Conservation (phyloP, 139 green algal genomes). For the Deuterostichococcus epilithicus region DNA sequence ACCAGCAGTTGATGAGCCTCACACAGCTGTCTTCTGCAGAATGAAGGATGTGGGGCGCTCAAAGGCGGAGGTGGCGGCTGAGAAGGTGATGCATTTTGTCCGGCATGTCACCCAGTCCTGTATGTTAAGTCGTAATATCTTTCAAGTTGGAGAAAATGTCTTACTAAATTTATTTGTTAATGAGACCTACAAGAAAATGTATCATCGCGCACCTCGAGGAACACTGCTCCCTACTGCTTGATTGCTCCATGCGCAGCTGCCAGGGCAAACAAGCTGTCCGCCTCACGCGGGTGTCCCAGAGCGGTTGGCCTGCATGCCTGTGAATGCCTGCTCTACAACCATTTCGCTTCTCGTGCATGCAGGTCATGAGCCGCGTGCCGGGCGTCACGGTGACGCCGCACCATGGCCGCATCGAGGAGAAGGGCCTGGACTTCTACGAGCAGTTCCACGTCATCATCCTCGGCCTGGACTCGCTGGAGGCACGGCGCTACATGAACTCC, state of each 20-base stretch:
- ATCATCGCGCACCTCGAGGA: too few species aligned
- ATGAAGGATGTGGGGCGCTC: slow-evolving; percentile 88
- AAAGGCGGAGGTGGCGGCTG: slow-evolving; percentile 90
- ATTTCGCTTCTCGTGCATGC: not conserved
- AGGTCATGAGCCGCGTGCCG: slow-evolving; percentile 75
- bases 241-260: too few species aligned
- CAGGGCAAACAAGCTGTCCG: too few species aligned
- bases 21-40: slow-evolving; percentile 33
- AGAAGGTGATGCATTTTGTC: too few species aligned
- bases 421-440: slow-evolving; percentile 84
- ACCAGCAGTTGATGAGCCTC: not conserved
- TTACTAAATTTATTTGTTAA: too few species aligned
- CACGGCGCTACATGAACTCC: slow-evolving; percentile 94
- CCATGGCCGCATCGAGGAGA: slow-evolving; percentile 94
- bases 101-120: too few species aligned
- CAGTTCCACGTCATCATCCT: slow-evolving; percentile 93
- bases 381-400: slow-evolving; percentile 82
- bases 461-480: slow-evolving; percentile 96
- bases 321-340: not conserved
- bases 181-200: too few species aligned
- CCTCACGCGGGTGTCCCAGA: too few species aligned
- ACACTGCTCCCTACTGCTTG: too few species aligned
- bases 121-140: too few species aligned
- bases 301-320: too few species aligned
- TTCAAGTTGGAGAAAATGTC: too few species aligned